Evolutionary conservation across 495 filamentous ascomycete genomes (phyloP).

Genomic region (Chaetomidium leptoderma): DNA sequence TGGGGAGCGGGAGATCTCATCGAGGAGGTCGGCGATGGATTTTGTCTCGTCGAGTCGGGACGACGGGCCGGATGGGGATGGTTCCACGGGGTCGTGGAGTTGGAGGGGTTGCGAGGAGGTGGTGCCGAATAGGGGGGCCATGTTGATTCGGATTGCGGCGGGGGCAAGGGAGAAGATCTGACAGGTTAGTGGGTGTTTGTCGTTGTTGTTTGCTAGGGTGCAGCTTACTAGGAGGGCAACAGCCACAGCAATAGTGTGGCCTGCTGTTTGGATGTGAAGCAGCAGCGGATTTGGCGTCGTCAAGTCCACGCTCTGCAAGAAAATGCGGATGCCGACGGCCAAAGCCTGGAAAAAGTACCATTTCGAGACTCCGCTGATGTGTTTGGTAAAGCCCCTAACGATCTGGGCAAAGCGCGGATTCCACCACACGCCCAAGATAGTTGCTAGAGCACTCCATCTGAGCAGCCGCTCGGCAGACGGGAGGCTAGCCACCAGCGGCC

Average conservation of each 20-base stretch:
- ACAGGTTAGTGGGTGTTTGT: constrained; percentile 29
- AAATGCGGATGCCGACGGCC: constrained; percentile 53
- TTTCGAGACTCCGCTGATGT: constrained; percentile 59
- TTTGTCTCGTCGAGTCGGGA: constrained; percentile 22
- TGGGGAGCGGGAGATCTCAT: constrained; percentile 40
- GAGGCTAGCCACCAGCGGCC: constrained; percentile 24
- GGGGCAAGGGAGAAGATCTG: constrained; percentile 46
- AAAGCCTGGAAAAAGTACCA: constrained; percentile 69
- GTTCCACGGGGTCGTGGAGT: constrained; percentile 3
- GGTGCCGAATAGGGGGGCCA: constrained; percentile 53
- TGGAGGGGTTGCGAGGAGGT: constrained; percentile 23
- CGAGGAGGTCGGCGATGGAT: constrained; percentile 40
- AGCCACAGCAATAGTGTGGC: constrained; percentile 54
- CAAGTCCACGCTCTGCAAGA: constrained; percentile 47
- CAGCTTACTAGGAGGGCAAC: constrained; percentile 54
- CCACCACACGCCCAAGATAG: constrained; percentile 65
- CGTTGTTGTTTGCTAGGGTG: not conserved
- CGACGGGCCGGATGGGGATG: not conserved
- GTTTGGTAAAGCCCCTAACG: constrained; percentile 57
- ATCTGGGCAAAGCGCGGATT: constrained; percentile 66
- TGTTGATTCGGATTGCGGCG: constrained; percentile 49
- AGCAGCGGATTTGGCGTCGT: constrained; percentile 40
- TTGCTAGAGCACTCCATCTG: constrained; percentile 47
- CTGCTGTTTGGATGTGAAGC: constrained; percentile 39
- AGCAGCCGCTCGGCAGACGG: constrained; percentile 38